Evolutionary conservation across 148 eudicot species (phyloP), one percentile per base, ranked within the genome.

Genomic region (Polygonum aviculare): DNA sequence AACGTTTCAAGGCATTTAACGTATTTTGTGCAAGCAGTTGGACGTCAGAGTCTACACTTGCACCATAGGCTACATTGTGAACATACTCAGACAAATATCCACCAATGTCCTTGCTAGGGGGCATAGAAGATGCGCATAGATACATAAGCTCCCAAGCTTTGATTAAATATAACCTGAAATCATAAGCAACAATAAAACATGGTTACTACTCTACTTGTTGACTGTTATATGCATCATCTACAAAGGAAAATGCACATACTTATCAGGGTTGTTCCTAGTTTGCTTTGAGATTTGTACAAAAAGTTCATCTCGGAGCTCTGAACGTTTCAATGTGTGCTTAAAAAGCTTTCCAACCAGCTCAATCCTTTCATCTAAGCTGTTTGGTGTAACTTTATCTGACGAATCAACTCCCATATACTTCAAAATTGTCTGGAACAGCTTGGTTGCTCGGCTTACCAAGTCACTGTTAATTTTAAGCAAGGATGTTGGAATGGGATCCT

Each of bases 111-210:
- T 96, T 96, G 89, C 89, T 88, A 74, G 99, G 99, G 40, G 99
- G 98, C 99, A 96, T 93, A 80, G 97, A 93, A 50, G 98, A 96
- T 76, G 99, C 98, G 88, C 97, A 96, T 73, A 96, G 85, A 77
- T 93, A 88, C 97, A 96, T 91, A 21, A 96, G 86, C 83, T 96
- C 99, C 99, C 99, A 96, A 33, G 94, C 97, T 85, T 86, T 93
- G 26, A 89, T 78, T 74, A 93, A 79, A 81, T 82, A 87, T 62
- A 83, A 88, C 88, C 99, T 96, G 85, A 52, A 77, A 80, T 78
- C 55, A 74, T 72, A 81, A 76, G 49, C 74, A 80, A 69, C 12
- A 75, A 26, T 26, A 26, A 26, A 80, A 77, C 47, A 69, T 44
- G 52, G 38, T 72, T 31, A 51, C 44, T 40, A 12, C 41, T 75